Percentiles rank a stretch among this genome's conserved stretches.
These are phyloP conservation scores for Cladophialophora psammophila DNA, from an alignment of 2,329 filamentous ascomycete species.

Conservation along the genomic window DNA sequence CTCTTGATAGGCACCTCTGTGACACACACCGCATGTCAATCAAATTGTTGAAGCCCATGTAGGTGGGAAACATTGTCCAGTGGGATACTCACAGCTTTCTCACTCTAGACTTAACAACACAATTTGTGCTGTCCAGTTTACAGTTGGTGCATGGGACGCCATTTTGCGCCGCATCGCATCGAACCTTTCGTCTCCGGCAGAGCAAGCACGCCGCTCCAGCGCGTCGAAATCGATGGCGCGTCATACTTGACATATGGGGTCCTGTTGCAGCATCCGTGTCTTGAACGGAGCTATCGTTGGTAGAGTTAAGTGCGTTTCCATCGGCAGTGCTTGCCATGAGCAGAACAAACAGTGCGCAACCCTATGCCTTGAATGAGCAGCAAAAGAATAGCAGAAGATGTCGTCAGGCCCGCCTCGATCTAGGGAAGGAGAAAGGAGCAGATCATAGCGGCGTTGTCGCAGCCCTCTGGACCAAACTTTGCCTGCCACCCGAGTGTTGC, in stretches of 20 bases:
- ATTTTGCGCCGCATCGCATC: constrained; percentile 1
- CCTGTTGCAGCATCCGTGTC: not conserved
- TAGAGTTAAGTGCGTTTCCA: not conserved
- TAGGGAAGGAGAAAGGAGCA: not conserved
- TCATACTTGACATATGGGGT: not conserved
- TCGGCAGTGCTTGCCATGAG: not conserved
- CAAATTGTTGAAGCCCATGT: not conserved
- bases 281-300: not conserved
- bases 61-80: not conserved
- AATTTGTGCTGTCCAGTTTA: not conserved
- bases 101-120: not conserved
- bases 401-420: not conserved
- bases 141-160: constrained; percentile 7
- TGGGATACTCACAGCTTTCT: not conserved
- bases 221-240: not conserved
- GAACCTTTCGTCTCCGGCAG: constrained; percentile 5
- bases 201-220: not conserved
- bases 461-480: too few relatives aligned
- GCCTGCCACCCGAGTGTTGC: too few relatives aligned
- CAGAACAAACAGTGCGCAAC: not conserved
- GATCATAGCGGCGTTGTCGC: too few relatives aligned
- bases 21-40: not conserved
- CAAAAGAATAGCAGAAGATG: not conserved
- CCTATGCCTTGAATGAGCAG: not conserved
- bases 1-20: not conserved